phyloP scores from a whole-genome alignment of 2,329 filamentous ascomycete species.

The Ophiostoma pallidulum region DNA sequence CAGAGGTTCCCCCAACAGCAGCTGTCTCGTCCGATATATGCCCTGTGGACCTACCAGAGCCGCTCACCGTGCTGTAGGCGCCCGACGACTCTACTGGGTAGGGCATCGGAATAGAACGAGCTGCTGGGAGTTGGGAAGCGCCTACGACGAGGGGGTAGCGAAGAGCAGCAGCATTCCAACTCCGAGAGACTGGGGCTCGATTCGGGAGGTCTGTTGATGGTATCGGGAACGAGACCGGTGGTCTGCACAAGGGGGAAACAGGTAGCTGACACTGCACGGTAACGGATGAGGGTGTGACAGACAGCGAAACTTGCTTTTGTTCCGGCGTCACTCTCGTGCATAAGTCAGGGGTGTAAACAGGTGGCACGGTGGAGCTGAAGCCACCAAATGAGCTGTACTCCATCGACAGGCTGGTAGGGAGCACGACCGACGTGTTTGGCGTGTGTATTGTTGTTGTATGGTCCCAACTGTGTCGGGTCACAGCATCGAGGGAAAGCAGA shows the following conservation, averaged over 20 bases:
- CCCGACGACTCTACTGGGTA: constrained; percentile 22
- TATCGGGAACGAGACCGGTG: constrained; percentile 24
- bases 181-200: constrained; percentile 23
- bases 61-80: constrained; percentile 21
- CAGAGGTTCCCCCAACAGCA: constrained; percentile 27
- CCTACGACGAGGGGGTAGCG: constrained; percentile 30
- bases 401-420: constrained; percentile 37
- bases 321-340: constrained; percentile 32
- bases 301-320: constrained; percentile 21
- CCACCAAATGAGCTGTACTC: constrained; percentile 43
- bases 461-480: constrained; percentile 36
- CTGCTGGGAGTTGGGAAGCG: constrained; percentile 32
- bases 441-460: constrained; percentile 31
- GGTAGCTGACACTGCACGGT: constrained; percentile 18
- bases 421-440: constrained; percentile 30
- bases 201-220: constrained; percentile 13
- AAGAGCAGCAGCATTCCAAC: constrained; percentile 30
- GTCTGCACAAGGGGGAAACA: constrained; percentile 23
- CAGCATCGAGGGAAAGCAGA: constrained; percentile 30
- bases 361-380: constrained; percentile 33
- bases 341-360: constrained; percentile 35
- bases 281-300: constrained; percentile 16
- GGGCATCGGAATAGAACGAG: constrained; percentile 27
- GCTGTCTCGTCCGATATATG: constrained; percentile 31
- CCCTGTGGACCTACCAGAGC: constrained; percentile 16